Base-by-base conservation (phyloP, 1,139 yeast species). In the Lizanozyma gosingica region DNA sequence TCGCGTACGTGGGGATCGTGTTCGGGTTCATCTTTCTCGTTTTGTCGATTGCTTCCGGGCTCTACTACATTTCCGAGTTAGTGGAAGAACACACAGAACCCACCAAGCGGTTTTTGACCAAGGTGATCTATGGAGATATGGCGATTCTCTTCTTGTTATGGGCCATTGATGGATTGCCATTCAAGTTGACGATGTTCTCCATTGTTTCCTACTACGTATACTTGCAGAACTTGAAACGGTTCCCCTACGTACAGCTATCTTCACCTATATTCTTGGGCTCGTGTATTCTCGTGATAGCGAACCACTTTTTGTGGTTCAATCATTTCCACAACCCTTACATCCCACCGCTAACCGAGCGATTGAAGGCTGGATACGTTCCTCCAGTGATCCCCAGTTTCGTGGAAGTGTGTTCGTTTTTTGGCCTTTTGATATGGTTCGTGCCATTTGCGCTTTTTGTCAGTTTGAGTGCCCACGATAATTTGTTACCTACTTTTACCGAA, bases 381-480 rank as follows among this genome's bases (percentile, higher is more conserved):
- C 84, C 83, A n/a, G 74, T 76, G 40, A 76, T 85, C 44, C 94
- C 95, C 1, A 70, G 83, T 4, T 92, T 92, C 55, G 68, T 88
- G 1, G 96, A 94, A 56, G 86, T 92, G 2, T 86, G 97, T 18
- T 83, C 97, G 3, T 92, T 92, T 59, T 88, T 94, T 55, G 98
- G 97, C 1, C 65, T 92, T 36, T 82, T 94, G 52, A 82, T 92
- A 14, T 92, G 99, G 99, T 72, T 90, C 45, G 76, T 92, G 36
- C 99, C 99, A 29, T 88, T 92, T 60, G 81, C 96, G 2, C 69
- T 94, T 46, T 90, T 94, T 61, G 92, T 94, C 18, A 83, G 95
- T 39, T 71, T 92, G 45, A 84, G 95, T 56, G 97, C 97, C 4
- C 85, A 87, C 46, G 99, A 94, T 53, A 84, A 87, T 54, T 78